phyloP scores from a whole-genome alignment of 2,329 filamentous ascomycete species.

The Apiospora koreana region DNA sequence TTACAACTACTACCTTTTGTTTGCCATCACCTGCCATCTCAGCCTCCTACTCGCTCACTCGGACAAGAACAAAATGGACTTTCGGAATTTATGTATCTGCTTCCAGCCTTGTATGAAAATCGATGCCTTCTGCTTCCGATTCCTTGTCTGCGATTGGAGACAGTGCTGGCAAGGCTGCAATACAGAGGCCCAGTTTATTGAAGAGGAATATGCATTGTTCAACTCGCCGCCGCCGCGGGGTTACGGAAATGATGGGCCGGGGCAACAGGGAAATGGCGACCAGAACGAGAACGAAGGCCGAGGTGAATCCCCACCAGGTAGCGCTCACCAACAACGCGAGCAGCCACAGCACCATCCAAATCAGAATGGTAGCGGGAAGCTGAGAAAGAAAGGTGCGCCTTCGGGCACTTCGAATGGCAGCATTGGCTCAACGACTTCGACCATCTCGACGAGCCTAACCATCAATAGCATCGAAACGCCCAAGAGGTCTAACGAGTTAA shows the following conservation, averaged over 20 bases:
- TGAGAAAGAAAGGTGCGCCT: slow-evolving; percentile 47
- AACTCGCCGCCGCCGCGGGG: slow-evolving; percentile 54
- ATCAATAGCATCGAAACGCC: slow-evolving; percentile 41
- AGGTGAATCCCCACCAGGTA: slow-evolving; percentile 57
- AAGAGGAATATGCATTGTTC: slow-evolving; percentile 65
- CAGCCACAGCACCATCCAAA: slow-evolving; percentile 26
- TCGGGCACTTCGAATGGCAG: slow-evolving; percentile 45
- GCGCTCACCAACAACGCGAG: slow-evolving; percentile 67
- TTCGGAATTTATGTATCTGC: slow-evolving; percentile 92
- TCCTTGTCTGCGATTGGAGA: slow-evolving; percentile 92
- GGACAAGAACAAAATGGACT: slow-evolving; percentile 98
- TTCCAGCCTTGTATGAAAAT: slow-evolving; percentile 98
- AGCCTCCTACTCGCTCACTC: slow-evolving; percentile 88
- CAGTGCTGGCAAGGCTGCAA: slow-evolving; percentile 97
- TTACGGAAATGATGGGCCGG: slow-evolving; percentile 21
- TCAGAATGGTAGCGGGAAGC: slow-evolving; percentile 36
- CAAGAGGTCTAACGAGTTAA: slow-evolving; percentile 45
- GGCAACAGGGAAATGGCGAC: slow-evolving; percentile 23
- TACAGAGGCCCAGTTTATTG: slow-evolving; percentile 79
- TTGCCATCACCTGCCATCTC: slow-evolving; percentile 95
- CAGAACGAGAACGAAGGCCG: slow-evolving; percentile 19
- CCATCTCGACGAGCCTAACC: slow-evolving; percentile 48
- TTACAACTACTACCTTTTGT: slow-evolving; percentile 96
- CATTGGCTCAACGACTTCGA: slow-evolving; percentile 43
- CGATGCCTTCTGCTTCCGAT: slow-evolving; percentile 92